Evolutionary conservation across 2,329 filamentous ascomycete species (phyloP).

Genomic region (Ilyonectria robusta): DNA sequence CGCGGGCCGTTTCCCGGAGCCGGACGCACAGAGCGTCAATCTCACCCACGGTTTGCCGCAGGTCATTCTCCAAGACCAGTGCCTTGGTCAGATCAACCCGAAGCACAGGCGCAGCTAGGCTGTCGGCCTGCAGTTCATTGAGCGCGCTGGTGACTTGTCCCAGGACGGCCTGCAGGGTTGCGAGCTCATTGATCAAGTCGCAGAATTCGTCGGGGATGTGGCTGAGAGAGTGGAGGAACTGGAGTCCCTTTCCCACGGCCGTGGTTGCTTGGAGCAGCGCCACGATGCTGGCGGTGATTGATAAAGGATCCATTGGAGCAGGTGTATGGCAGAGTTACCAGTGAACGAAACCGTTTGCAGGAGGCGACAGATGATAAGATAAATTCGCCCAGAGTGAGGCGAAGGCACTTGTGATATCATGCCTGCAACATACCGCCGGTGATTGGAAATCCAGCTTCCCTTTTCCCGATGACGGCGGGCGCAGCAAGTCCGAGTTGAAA

Average conservation of each 20-base stretch:
- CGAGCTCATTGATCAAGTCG: not conserved
- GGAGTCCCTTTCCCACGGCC: not conserved
- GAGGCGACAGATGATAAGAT: too few species aligned
- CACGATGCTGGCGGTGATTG: not conserved
- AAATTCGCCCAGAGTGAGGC: too few species aligned
- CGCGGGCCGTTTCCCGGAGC: not conserved
- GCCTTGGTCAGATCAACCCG: not conserved
- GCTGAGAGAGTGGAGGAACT: not conserved
- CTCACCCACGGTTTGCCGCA: not conserved
- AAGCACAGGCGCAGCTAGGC: not conserved
- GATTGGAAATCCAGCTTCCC: too few species aligned
- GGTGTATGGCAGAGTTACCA: not conserved
- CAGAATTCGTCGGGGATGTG: constrained; percentile 1
- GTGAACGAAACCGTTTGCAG: too few species aligned
- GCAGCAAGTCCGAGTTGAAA: too few species aligned
- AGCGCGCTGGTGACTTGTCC: not conserved
- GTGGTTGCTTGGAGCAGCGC: not conserved
- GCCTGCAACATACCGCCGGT: too few species aligned
- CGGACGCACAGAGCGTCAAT: not conserved
- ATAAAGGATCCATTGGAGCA: not conserved
- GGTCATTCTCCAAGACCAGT: not conserved
- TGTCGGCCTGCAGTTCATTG: not conserved
- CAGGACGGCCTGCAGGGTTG: not conserved
- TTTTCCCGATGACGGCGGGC: too few species aligned
- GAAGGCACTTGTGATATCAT: too few species aligned